Evolutionary conservation across 208 protist genomes (phyloP), one percentile per base, ranked within the genome.

Genomic region (Trypanosoma rangeli): DNA sequence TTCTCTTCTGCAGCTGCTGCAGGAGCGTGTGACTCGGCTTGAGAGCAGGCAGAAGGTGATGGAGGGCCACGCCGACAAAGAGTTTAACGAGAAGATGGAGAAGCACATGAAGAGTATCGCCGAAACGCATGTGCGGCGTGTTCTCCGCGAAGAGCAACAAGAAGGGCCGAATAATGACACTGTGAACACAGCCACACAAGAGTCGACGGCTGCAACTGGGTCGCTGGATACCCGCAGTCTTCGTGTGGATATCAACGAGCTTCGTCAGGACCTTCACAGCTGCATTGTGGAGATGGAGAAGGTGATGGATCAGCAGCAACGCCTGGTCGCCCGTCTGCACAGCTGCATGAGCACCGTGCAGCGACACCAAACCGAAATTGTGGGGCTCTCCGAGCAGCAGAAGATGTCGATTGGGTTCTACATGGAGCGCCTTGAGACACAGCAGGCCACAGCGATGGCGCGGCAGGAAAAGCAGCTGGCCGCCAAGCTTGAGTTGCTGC

Each of bases 261-360:
- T 78, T n/a, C 73, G 55, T 0, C 73, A 80, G 54, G 77, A 83
- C 46, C n/a, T 80, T 37, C 37, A 64, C 24, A 54, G 16, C 55
- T 86, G 81, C 58, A 70, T 78, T 20, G 35, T 37, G 7, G 66
- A 78, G 24, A 77, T 80, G 24, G 73, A 86, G 58, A 37, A 64
- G 3, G 59, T 80, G 2, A 74, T 83, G 42, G 73, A 83, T 26
- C 68, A 83, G 7, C 73, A 83, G 66, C 66, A 70, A 37, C 64
- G 64, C 22, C 64, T 52, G 29, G 64, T 49, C 22, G 7, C 22
- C 9, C n/a, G 64, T 39, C 42, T 59, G 22, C 53, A 59, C 50
- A 55, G 28, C 48, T 70, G 64, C 39, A 12, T 70, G 15, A 48
- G 26, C 22, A 54, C 26, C 13, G 33, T 70, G 26, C 64, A 62